These are phyloP conservation scores for Teunomyces gatunensis DNA, from an alignment of 805 yeast species.

Conservation along the genomic window DNA sequence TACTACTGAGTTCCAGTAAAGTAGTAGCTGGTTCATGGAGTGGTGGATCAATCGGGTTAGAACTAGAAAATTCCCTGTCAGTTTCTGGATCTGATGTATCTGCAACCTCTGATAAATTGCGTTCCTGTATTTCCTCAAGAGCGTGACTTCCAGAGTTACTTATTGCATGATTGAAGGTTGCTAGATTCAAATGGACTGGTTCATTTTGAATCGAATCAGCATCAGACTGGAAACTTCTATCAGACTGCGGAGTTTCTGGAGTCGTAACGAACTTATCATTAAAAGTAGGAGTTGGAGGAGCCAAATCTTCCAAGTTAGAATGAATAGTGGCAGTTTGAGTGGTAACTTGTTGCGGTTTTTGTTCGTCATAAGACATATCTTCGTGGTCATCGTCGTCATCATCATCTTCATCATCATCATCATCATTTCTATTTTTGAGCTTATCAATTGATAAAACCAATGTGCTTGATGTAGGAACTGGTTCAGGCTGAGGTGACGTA, in stretches of 20 bases:
- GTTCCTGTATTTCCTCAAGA: not conserved
- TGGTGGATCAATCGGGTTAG: not conserved
- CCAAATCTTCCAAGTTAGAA: not conserved
- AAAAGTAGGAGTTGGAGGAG: slow-evolving; percentile 32
- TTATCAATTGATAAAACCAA: slow-evolving; percentile 38
- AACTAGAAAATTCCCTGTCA: not conserved
- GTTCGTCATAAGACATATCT: not conserved
- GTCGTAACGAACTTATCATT: slow-evolving; percentile 6
- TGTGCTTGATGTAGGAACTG: slow-evolving; percentile 8
- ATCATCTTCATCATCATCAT: slow-evolving; percentile 15
- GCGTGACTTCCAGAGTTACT: not conserved
- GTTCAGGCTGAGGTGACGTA: not conserved
- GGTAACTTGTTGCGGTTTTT: not conserved
- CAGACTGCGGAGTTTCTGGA: slow-evolving; percentile 37
- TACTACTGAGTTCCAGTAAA: not conserved
- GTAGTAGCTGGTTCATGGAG: not conserved
- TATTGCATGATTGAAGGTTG: not conserved
- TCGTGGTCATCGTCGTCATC: slow-evolving; percentile 6
- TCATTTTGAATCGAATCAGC: slow-evolving; percentile 41
- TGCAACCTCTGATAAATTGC: not conserved
- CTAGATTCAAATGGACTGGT: slow-evolving; percentile 28
- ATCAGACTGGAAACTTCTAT: slow-evolving; percentile 36
- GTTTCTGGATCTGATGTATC: not conserved
- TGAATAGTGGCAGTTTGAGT: slow-evolving; percentile 1
- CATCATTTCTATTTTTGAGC: slow-evolving; percentile 8